Evolutionary conservation across 805 yeast genomes (phyloP), one percentile per base, ranked within the genome.

Genomic region (Pichia phayaonensis): DNA sequence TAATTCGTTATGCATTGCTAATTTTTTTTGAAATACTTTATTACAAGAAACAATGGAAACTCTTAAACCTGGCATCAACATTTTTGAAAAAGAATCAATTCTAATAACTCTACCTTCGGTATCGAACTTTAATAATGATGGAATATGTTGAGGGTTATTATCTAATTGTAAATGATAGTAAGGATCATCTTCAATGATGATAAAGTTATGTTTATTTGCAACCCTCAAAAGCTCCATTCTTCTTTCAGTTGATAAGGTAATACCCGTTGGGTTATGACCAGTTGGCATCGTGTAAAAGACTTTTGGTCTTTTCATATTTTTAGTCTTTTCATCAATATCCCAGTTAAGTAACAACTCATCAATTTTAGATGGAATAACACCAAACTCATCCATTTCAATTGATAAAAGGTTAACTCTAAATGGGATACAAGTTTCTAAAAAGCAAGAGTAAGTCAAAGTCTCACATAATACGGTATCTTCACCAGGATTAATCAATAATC

Each of bases 191-290:
- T 88, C 95, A 49, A 86, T 66, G 50, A 87, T 81, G 31, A 88
- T 61, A 49, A 87, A 63, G 65, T 86, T 85, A 64, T 82, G 85
- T 63, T 81, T 79, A 59, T 75, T 76, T 48, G 86, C 81, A 45
- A 87, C 61, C 38, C 72, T 71, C 61, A 84, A 83, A 51, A 87
- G 72, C 43, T 72, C 72, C 51, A 67, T 61, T 64, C 89, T 78
- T 59, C 89, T 73, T 55, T 76, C 79, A 6, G 63, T 59, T 34
- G 81, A 70, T 64, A 84, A 78, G 5, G 84, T 77, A 18, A 83
- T 74, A 8, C 95, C 95, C 16, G 90, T 81, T 46, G 96, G 96
- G 69, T 88, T 87, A 65, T 88, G 95, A 44, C 95, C 95, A 13
- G 89, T 81, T 41, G 86, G 80, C 63, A 86, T 83, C 15, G 87